Base-by-base conservation (phyloP, 345 rosid species). In the Corymbia maculata region DNA sequence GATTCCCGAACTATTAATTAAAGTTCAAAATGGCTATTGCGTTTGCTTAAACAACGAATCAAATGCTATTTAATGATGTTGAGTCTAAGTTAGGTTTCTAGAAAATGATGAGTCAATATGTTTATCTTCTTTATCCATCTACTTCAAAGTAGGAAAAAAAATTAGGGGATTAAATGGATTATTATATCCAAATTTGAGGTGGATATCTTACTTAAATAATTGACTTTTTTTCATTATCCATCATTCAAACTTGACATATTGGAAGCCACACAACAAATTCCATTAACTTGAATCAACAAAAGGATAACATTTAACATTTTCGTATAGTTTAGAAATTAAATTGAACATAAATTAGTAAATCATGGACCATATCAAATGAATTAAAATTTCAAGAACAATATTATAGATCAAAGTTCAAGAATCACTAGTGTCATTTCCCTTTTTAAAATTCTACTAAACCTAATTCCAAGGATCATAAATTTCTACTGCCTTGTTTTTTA, bases 311-410 rank as follows among this genome's bases (percentile, higher is more conserved):
- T n/a, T n/a, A n/a, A n/a, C n/a, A n/a, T n/a, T n/a, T n/a, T n/a
- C n/a, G n/a, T n/a, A n/a, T n/a, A n/a, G n/a, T n/a, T n/a, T n/a
- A 55, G 22, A 12, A 21, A 55, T 1, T 55, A 8, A 1, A 26
- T 59, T 1, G 0, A 11, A 26, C 15, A 11, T 5, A 10, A 24
- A 26, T 12, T 1, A 26, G 26, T 59, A 59, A 3, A 24, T 59
- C 26, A 3, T 11, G 12, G 26, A 59, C 11, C 30, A 10, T 15
- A 59, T 26, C 11, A 26, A 59, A 24, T 0, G 0, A 59, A 11
- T 26, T 10, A 2, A 0, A 59, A 26, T 24, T 59, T 3, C 68
- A 59, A 59, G 26, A 14, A 59, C 0, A 0, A 26, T 1, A 6
- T 26, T 26, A 26, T 30, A 59, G 12, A 28, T 6, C 26, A 59